These are phyloP conservation scores for Leucaena leucocephala DNA, from an alignment of 306 rosid species.

Conservation along the genomic window DNA sequence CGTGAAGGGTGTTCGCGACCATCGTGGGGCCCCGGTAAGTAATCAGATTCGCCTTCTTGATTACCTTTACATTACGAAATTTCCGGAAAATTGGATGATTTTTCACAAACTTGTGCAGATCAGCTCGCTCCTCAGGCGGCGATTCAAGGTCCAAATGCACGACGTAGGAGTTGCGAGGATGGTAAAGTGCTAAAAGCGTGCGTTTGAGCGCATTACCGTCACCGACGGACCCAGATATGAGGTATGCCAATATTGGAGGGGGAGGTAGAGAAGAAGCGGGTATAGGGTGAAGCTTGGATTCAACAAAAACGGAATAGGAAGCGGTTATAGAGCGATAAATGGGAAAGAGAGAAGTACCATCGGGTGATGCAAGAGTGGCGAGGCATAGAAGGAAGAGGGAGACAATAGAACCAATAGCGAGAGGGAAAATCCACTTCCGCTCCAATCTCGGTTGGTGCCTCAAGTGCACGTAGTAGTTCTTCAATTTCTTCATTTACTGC, in stretches of 20 bases:
- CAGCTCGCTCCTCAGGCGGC: slow-evolving; percentile 59
- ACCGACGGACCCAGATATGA: slow-evolving; percentile 65
- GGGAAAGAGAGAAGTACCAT: slow-evolving; percentile 50
- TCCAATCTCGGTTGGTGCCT: slow-evolving; percentile 50
- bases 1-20: slow-evolving; percentile 79
- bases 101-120: slow-evolving; percentile 56
- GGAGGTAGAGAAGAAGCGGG: slow-evolving; percentile 63
- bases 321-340: slow-evolving; percentile 54
- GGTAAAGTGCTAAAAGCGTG: slow-evolving; percentile 70
- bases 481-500: slow-evolving; percentile 57
- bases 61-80: slow-evolving; percentile 60
- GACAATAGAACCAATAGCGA: slow-evolving; percentile 62
- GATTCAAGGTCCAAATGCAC: slow-evolving; percentile 73
- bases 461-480: slow-evolving; percentile 58
- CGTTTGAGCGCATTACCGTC: slow-evolving; percentile 61
- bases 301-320: slow-evolving; percentile 57
- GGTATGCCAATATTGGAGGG: slow-evolving; percentile 68
- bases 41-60: slow-evolving; percentile 66
- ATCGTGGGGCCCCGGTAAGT: slow-evolving; percentile 75
- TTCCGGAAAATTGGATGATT: slow-evolving; percentile 44
- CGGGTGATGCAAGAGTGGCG: slow-evolving; percentile 47
- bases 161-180: slow-evolving; percentile 60
- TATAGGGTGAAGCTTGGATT: slow-evolving; percentile 61
- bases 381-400: slow-evolving; percentile 62
- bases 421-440: slow-evolving; percentile 66